Conservation (phyloP, 2,329 filamentous ascomycete species). For the Fusarium udum region DNA sequence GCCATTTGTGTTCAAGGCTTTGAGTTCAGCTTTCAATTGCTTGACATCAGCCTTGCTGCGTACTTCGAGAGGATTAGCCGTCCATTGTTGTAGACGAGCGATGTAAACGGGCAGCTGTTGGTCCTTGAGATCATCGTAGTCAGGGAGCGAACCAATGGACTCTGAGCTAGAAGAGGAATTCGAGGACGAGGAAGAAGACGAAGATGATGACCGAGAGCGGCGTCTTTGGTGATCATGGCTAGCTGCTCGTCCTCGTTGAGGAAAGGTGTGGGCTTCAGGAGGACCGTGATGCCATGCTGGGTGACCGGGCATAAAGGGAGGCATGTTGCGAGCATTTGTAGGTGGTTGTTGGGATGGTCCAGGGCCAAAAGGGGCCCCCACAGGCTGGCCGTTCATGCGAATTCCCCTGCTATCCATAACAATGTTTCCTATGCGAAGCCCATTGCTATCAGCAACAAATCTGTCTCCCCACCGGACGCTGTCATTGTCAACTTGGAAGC, state of each 20-base stretch:
- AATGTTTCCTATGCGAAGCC: slow-evolving; percentile 58
- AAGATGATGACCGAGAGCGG: slow-evolving; percentile 48
- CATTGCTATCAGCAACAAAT: slow-evolving; percentile 56
- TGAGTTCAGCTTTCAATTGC: slow-evolving; percentile 55
- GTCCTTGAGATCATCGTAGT: slow-evolving; percentile 60
- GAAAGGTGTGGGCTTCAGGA: slow-evolving; percentile 9
- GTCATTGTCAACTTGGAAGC: slow-evolving; percentile 55
- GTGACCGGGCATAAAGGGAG: slow-evolving; percentile 1
- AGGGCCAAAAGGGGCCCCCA: neutral
- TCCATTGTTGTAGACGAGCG: slow-evolving; percentile 58
- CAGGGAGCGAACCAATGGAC: slow-evolving; percentile 62
- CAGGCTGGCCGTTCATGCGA: slow-evolving; percentile 30
- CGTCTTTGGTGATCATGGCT: slow-evolving; percentile 20
- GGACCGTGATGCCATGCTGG: slow-evolving; percentile 1
- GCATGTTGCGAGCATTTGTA: slow-evolving; percentile 2
- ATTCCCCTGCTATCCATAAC: slow-evolving; percentile 55
- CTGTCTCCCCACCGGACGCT: slow-evolving; percentile 54
- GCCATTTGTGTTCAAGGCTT: slow-evolving; percentile 46
- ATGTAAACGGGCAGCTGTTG: slow-evolving; percentile 59
- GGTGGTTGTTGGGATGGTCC: neutral
- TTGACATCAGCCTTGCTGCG: slow-evolving; percentile 58
- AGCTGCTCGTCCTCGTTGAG: slow-evolving; percentile 17
- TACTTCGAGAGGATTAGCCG: slow-evolving; percentile 58
- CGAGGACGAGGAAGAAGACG: slow-evolving; percentile 49
- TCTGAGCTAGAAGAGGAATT: slow-evolving; percentile 45